phyloP scores from a whole-genome alignment of 345 rosid species.

The Salix caprea region DNA sequence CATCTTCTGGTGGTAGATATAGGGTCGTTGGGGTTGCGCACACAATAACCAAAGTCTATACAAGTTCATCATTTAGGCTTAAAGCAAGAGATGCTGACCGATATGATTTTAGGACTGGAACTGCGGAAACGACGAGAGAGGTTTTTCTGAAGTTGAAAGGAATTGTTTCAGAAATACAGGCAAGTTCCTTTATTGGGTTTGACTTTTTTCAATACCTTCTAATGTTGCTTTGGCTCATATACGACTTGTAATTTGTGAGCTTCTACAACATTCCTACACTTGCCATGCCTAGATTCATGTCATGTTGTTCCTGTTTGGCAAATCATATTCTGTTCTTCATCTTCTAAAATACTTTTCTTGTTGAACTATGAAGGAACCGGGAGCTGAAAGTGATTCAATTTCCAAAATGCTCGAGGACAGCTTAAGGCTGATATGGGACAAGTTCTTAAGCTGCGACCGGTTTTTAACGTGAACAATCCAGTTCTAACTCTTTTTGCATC shows the following conservation, averaged over 20 bases:
- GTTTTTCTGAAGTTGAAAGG: too few species aligned
- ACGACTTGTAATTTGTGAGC: too few species aligned
- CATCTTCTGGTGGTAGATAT: constrained; percentile 39
- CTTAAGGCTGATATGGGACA: too few species aligned
- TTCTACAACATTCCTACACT: too few species aligned
- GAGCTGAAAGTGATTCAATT: constrained; percentile 11
- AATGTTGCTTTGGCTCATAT: too few species aligned
- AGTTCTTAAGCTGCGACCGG: neutral
- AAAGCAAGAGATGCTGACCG: constrained; percentile 16
- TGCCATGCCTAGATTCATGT: too few species aligned
- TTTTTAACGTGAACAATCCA: neutral
- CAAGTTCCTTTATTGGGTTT: neutral
- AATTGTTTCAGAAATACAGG: too few species aligned
- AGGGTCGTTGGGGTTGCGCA: constrained; percentile 45
- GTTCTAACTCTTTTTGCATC: too few species aligned
- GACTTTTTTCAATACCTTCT: neutral
- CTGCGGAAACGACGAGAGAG: too few species aligned
- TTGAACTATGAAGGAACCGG: constrained; percentile 26
- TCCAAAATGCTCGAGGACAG: neutral
- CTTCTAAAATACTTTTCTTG: neutral
- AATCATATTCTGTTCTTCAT: too few species aligned
- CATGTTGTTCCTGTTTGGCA: too few species aligned
- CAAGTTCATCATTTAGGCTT: constrained; percentile 38
- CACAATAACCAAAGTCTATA: constrained; percentile 31
- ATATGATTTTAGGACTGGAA: too few species aligned